A percentile compares a stretch with the other conserved stretches of the same genome.
phyloP scores from a whole-genome alignment of 2,329 filamentous ascomycete genomes.

The Colletotrichum acutatum region DNA sequence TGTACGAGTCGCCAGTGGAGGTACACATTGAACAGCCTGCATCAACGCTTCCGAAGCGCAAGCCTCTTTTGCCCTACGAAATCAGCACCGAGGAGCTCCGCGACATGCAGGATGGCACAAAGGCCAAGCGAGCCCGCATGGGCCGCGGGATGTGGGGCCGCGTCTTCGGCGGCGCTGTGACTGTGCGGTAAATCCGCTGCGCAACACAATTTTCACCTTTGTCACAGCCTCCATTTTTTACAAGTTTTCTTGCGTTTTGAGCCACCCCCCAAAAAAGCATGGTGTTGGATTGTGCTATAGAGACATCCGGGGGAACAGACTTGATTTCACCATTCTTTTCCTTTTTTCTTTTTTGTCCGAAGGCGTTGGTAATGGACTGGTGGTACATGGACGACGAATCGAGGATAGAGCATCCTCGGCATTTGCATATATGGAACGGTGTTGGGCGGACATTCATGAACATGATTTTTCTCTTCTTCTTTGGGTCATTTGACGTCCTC shows the following conservation, averaged over 20 bases:
- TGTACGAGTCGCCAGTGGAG: constrained; percentile 63
- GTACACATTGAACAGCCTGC: constrained; percentile 53
- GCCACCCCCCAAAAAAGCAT: constrained; percentile 30
- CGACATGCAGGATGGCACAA: constrained; percentile 58
- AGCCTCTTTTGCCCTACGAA: constrained; percentile 62
- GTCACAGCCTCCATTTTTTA: constrained; percentile 24
- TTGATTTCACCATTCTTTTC: background rate
- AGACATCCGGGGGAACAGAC: constrained; percentile 21
- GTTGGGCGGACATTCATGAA: constrained; percentile 32
- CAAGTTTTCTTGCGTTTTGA: constrained; percentile 32
- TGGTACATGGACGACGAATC: constrained; percentile 32
- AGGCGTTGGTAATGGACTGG: constrained; percentile 35
- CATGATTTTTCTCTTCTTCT: constrained; percentile 2
- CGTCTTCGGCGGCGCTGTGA: constrained; percentile 59
- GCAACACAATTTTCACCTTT: constrained; percentile 1
- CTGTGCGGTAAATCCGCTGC: constrained; percentile 47
- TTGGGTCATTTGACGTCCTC: constrained; percentile 8
- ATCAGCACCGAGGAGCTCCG: constrained; percentile 64
- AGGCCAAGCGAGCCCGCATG: constrained; percentile 60
- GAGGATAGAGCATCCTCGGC: constrained; percentile 33
- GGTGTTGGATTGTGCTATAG: constrained; percentile 35
- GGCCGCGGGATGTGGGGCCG: constrained; percentile 64
- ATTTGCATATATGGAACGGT: constrained; percentile 34
- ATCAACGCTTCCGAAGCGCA: constrained; percentile 45
- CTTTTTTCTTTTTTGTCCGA: background rate